Conservation (phyloP, 1,139 yeast species). For the Yamadazyma pseudoaaseri region DNA sequence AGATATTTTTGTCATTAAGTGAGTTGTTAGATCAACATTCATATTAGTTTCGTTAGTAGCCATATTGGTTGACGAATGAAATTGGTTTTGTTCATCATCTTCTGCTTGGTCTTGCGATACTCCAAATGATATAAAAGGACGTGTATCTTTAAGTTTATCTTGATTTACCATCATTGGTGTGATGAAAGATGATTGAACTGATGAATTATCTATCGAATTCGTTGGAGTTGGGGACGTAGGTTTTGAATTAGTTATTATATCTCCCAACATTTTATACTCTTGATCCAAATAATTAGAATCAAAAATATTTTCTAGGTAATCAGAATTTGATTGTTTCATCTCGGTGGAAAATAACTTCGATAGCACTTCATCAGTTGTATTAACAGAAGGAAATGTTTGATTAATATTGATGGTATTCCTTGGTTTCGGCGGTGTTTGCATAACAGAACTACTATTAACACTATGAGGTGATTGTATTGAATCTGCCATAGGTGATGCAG, state of each 20-base stretch:
- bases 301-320: conserved; percentile 21
- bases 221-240: conserved; percentile 49
- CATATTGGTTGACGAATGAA: background rate
- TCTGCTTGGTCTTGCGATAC: conserved; percentile 15
- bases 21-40: conserved; percentile 11
- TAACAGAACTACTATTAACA: background rate
- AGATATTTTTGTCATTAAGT: conserved; percentile 10
- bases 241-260: conserved; percentile 47
- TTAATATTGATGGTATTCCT: background rate
- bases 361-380: conserved; percentile 42
- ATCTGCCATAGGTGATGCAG: background rate
- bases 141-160: conserved; percentile 27
- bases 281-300: conserved; percentile 48
- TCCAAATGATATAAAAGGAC: conserved; percentile 47
- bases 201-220: conserved; percentile 3
- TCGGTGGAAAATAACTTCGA: conserved; percentile 15
- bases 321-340: conserved; percentile 15
- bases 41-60: conserved; percentile 3
- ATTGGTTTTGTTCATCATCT: conserved; percentile 3
- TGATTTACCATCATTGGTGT: conserved; percentile 10
- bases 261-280: conserved; percentile 60
- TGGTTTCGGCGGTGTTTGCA: background rate
- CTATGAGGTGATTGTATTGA: background rate
- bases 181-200: conserved; percentile 17
- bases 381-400: conserved; percentile 7